Evolutionary conservation across 176 grass and related monocot genomes (phyloP).

Genomic region (Oryza punctata): DNA sequence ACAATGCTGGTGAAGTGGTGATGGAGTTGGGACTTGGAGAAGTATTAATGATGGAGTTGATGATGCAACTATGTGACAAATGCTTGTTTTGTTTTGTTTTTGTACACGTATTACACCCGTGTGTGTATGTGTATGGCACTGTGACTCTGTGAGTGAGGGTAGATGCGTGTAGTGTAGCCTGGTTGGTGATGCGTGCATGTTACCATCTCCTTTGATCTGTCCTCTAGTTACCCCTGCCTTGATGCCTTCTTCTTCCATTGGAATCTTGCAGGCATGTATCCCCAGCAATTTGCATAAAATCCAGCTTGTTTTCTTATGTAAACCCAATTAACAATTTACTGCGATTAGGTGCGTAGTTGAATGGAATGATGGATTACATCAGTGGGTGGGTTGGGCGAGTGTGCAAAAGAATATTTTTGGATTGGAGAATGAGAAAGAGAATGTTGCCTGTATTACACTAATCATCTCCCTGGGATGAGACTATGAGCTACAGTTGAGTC

Average conservation of each 20-base stretch:
- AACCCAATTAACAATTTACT: neutral
- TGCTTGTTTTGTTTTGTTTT: slow-evolving; percentile 34
- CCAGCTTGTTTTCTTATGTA: neutral
- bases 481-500: slow-evolving; percentile 39
- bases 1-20: slow-evolving; percentile 10
- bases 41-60: slow-evolving; percentile 12
- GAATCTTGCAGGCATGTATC: slow-evolving; percentile 32
- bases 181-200: slow-evolving; percentile 40
- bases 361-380: slow-evolving; percentile 39
- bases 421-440: neutral
- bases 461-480: slow-evolving; percentile 27
- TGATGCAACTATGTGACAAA: slow-evolving; percentile 24
- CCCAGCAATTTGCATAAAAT: slow-evolving; percentile 5
- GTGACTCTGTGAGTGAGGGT: neutral
- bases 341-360: neutral
- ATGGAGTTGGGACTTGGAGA: too few relatives aligned
- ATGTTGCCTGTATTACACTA: neutral
- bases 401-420: neutral
- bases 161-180: slow-evolving; percentile 30
- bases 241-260: slow-evolving; percentile 43
- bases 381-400: slow-evolving; percentile 56
- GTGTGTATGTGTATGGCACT: neutral
- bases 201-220: slow-evolving; percentile 50
- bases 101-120: slow-evolving; percentile 9
- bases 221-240: slow-evolving; percentile 34